phyloP scores from a whole-genome alignment of 1,139 yeast species.

The Torulaspora pretoriensis region DNA sequence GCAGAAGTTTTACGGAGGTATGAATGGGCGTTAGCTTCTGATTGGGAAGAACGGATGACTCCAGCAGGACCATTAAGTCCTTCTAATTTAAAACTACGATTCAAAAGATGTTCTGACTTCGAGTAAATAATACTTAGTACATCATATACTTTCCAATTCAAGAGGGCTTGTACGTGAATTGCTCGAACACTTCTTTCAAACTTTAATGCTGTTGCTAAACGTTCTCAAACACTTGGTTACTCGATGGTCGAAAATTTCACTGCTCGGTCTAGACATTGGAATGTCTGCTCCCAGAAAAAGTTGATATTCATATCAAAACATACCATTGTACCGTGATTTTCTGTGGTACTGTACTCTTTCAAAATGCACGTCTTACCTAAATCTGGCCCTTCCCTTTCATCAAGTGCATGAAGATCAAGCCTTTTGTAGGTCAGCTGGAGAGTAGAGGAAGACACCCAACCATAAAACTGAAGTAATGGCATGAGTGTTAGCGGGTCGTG shows the following conservation, averaged over 20 bases:
- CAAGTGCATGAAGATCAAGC: constrained; percentile 38
- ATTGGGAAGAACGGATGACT: constrained; percentile 52
- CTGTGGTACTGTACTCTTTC: constrained; percentile 31
- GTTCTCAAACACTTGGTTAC: neutral
- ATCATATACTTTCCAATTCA: neutral
- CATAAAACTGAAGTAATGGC: constrained; percentile 48
- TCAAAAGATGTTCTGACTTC: constrained; percentile 11
- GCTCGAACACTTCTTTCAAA: neutral
- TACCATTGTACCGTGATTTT: constrained; percentile 43
- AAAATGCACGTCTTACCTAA: constrained; percentile 27
- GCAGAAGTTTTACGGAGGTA: constrained; percentile 40
- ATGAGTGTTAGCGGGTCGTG: constrained; percentile 79
- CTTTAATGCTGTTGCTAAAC: neutral
- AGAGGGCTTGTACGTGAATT: neutral
- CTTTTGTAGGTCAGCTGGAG: constrained; percentile 37
- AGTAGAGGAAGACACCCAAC: constrained; percentile 29
- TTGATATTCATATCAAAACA: constrained; percentile 44
- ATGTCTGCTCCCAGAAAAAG: constrained; percentile 52
- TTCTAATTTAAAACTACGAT: constrained; percentile 27
- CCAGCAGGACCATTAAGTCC: constrained; percentile 46
- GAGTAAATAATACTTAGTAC: neutral
- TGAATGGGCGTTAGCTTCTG: constrained; percentile 40
- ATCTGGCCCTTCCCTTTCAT: constrained; percentile 30
- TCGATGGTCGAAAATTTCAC: constrained; percentile 28
- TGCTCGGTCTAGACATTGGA: constrained; percentile 40